These are phyloP conservation scores for Botrytis medusae DNA, from an alignment of 2,329 filamentous ascomycete species.

Conservation along the genomic window DNA sequence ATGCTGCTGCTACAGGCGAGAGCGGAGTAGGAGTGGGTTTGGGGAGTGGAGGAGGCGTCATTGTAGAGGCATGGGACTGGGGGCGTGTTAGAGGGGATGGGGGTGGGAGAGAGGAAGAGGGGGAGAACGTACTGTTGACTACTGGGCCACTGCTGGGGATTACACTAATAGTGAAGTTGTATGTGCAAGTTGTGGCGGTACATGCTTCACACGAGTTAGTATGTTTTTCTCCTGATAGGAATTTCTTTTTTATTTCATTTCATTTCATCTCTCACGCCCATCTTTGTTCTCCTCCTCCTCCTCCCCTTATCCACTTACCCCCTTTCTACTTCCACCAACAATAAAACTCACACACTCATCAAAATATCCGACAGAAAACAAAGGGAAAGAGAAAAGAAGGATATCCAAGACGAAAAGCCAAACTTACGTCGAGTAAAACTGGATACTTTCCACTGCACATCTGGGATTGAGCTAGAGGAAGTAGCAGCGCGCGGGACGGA, in stretches of 20 bases:
- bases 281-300: neutral
- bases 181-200: constrained; percentile 2
- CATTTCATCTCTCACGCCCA: no score
- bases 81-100: neutral
- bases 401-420: neutral
- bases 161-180: constrained; percentile 13
- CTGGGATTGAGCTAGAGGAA: neutral
- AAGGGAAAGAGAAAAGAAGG: no score
- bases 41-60: neutral
- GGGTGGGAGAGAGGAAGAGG: no score
- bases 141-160: neutral
- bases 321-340: neutral
- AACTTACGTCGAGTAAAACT: constrained; percentile 24
- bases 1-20: neutral
- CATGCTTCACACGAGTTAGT: neutral
- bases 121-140: neutral
- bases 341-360: neutral
- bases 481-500: neutral
- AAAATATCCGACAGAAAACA: neutral
- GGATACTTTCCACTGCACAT: constrained; percentile 22
- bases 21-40: constrained; percentile 1
- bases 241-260: neutral
- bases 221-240: neutral
- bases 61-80: neutral
- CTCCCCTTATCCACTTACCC: accelerated